These are phyloP conservation scores for Obelidium mucronatum DNA, from an alignment of 192 early-diverging fungal species.

Conservation along the genomic window DNA sequence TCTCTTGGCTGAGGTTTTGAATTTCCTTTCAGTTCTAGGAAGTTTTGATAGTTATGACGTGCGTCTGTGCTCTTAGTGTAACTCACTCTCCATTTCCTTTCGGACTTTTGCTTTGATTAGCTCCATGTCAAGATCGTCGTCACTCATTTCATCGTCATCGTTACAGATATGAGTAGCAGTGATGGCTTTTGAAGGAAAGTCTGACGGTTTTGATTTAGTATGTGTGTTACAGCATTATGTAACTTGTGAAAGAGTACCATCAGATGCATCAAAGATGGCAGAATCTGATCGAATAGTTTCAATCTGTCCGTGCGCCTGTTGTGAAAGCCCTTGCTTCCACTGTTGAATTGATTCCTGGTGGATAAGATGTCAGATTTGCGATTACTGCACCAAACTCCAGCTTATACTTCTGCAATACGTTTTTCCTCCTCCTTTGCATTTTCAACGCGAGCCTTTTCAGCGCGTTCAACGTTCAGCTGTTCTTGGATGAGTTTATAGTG, in stretches of 20 bases:
- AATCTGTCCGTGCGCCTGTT: neutral
- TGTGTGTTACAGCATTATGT: neutral
- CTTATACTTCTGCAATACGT: slow-evolving; percentile 38
- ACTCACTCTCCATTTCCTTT: slow-evolving; percentile 41
- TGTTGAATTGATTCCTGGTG: slow-evolving; percentile 29
- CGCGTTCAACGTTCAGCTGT: slow-evolving; percentile 60
- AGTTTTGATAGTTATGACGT: neutral
- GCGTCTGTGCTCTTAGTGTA: neutral
- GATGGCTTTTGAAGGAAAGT: neutral
- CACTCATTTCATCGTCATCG: slow-evolving; percentile 44
- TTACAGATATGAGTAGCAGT: too few species aligned
- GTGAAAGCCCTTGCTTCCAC: slow-evolving; percentile 5
- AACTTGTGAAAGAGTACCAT: slow-evolving; percentile 4
- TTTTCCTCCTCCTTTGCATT: slow-evolving; percentile 47
- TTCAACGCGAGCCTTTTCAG: slow-evolving; percentile 46
- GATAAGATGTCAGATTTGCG: neutral
- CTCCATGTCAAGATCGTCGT: slow-evolving; percentile 59
- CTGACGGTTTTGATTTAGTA: neutral
- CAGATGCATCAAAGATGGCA: slow-evolving; percentile 44
- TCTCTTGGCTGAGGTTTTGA: slow-evolving; percentile 30
- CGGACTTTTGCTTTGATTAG: slow-evolving; percentile 50
- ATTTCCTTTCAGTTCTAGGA: slow-evolving; percentile 22
- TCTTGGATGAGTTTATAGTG: slow-evolving; percentile 50
- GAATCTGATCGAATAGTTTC: slow-evolving; percentile 15
- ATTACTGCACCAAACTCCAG: neutral